phyloP scores from a whole-genome alignment of 371 early-diverging fungal genomes.

The Circinella umbellata region DNA sequence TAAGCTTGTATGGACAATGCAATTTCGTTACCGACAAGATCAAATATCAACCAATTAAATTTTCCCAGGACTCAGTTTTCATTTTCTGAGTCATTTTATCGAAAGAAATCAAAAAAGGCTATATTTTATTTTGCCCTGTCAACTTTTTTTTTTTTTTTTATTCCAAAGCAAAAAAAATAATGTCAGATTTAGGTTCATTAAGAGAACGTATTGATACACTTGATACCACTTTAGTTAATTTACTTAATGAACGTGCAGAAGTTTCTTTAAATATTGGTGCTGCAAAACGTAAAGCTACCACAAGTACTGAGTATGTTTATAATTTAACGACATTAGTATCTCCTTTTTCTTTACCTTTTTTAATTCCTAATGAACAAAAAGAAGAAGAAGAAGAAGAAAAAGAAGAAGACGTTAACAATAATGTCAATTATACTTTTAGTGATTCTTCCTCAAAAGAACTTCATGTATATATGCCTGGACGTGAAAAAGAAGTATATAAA shows the following conservation, averaged over 20 bases:
- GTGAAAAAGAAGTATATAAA: constrained; percentile 70
- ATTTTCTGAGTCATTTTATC: neutral
- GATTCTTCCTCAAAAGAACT: constrained; percentile 30
- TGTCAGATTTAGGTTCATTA: constrained; percentile 54
- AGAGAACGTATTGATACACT: constrained; percentile 79
- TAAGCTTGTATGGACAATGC: too few relatives aligned
- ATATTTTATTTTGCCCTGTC: neutral
- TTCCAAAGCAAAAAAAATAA: neutral
- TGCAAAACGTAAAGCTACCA: constrained; percentile 59
- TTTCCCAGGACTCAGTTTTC: neutral
- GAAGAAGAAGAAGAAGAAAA: neutral
- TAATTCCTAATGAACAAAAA: neutral
- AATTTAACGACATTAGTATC: too few relatives aligned
- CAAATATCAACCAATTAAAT: neutral
- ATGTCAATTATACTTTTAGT: too few relatives aligned
- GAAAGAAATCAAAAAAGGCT: too few relatives aligned
- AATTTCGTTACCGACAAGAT: too few relatives aligned
- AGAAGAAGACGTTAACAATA: too few relatives aligned
- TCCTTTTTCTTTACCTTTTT: too few relatives aligned
- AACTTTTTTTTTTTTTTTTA: neutral
- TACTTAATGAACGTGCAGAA: constrained; percentile 88
- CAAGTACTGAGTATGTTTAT: constrained; percentile 18
- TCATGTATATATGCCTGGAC: constrained; percentile 69
- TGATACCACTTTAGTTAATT: constrained; percentile 74
- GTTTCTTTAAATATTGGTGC: constrained; percentile 86